Base-by-base conservation (phyloP, 768 basidiomycete genomes). In the Baorangia bicolor region DNA sequence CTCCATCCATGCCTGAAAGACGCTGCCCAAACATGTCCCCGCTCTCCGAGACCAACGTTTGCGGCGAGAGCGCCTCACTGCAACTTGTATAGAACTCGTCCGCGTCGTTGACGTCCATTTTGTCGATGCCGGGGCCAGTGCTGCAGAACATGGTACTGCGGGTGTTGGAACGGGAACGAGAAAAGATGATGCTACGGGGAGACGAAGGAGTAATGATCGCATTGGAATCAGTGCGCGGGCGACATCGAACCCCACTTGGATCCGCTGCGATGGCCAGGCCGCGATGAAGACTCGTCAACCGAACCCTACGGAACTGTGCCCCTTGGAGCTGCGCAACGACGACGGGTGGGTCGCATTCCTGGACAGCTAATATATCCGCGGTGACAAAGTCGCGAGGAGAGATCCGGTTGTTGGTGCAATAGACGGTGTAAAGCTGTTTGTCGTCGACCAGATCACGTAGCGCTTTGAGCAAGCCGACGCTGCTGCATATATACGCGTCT, bases 401-500 rank as follows among this genome's bases (percentile, higher is more conserved):
- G 11, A 78, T 61, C 74, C 75, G 76, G 8, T 70, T 65, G 39
- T 74, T 78, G 53, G 64, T 78, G 67, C 81, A 83, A 61, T 83
- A 83, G 30, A 89, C 66, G 0, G 74, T 76, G 58, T 81, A 88
- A 1, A 72, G 55, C 6, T 69, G 71, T 8, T 73, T 65, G 25
- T 74, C 66, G 57, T 78, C 74, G 37, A 85, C 55, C 2, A 73
- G 59, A 18, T 74, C 65, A 2, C 80, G 73, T 2, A 87, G 62
- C 6, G 83, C 63, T 52, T 77, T 77, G 39, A 86, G 72, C 6
- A 74, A 63, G 16, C 75, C 80, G 30, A 88, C 74, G 23, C 78
- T 75, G 28, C 71, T 78, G 74, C 88, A 90, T 51, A 91, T 85
- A 65, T 81, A 86, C 1, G 78, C 84, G 50, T 87, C 80, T 27